Evolutionary conservation across 441 rosid species (phyloP), one percentile per base, ranked within the genome.

Genomic region (Adansonia grandidieri): DNA sequence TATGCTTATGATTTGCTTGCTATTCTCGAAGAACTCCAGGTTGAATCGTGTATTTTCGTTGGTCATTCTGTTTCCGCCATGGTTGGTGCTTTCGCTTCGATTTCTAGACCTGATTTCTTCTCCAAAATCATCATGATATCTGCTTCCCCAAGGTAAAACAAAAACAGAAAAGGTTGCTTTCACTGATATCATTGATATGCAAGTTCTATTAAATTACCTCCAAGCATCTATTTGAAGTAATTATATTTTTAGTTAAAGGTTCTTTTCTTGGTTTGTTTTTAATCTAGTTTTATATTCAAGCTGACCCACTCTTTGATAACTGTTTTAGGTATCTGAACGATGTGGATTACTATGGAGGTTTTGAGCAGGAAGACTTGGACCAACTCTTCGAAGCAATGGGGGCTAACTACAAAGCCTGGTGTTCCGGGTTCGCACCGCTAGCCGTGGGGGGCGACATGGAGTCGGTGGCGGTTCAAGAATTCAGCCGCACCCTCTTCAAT

Each of bases 21-120:
- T 8, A 94, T 96, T 58, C 74, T 96, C 1, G 97, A 94, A 74
- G 97, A 94, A 76, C 81, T 93, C 54, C 85, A 64, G 19, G 81
- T 93, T 1, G 75, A 84, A 5, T 84, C 91, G 0, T 94, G 99
- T 83, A 78, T 93, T 74, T 82, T 82, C 60, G 95, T 94, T n/a
- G 98, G 97, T n/a, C 99, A 96, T 80, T 96, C 98, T 51, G 86
- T 91, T 74, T 92, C 99, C 2, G 90, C 85, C 67, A 94, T 96
- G 97, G 73, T 96, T 47, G 96, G 91, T 5, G 84, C 86, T 75
- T 53, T 94, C 71, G 98, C 98, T 78, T 96, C 99, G 80, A 87
- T 93, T 80, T 81, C 83, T 37, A 92, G 98, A 44, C 98, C 96
- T 6, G 95, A 91, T 73, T 91, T 94, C 79, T 94, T 96, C 85